Conservation (phyloP, 768 basidiomycete species). For the Termitomyces sp. region DNA sequence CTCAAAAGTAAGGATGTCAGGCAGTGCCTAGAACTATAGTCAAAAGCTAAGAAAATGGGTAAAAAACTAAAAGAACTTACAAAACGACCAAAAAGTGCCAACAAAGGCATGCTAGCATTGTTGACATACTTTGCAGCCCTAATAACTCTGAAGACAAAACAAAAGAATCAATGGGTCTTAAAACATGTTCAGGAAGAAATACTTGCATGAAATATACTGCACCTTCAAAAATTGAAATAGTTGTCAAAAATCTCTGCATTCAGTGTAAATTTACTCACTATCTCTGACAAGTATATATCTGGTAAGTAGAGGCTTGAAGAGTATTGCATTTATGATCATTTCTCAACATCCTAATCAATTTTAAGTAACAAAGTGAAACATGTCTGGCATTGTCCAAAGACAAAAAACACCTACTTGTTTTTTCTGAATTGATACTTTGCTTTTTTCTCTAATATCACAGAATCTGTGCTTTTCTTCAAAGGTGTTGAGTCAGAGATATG, state of each 20-base stretch:
- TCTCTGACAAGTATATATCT: not conserved
- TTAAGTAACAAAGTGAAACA: conserved; percentile 1
- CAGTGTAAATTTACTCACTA: not conserved
- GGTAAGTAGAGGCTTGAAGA: not conserved
- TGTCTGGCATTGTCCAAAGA: too few species aligned
- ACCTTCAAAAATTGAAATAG: not conserved
- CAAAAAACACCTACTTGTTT: too few species aligned
- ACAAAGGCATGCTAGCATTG: too few species aligned
- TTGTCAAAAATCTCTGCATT: not conserved
- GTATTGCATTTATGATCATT: too few species aligned
- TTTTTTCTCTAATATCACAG: not conserved
- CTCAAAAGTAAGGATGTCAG: too few species aligned
- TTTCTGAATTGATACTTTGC: too few species aligned
- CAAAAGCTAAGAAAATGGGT: too few species aligned
- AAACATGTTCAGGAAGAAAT: not conserved
- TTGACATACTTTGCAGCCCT: not conserved
- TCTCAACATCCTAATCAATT: not conserved
- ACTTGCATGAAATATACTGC: not conserved
- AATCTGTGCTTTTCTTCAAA: not conserved
- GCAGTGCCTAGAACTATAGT: too few species aligned
- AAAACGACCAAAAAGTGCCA: too few species aligned
- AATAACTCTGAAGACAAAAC: not conserved
- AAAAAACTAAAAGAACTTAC: too few species aligned
- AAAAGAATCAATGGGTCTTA: not conserved
- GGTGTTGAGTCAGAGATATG: not conserved